Conservation (phyloP, 257 asterid species). For the Solanum arcanum region DNA sequence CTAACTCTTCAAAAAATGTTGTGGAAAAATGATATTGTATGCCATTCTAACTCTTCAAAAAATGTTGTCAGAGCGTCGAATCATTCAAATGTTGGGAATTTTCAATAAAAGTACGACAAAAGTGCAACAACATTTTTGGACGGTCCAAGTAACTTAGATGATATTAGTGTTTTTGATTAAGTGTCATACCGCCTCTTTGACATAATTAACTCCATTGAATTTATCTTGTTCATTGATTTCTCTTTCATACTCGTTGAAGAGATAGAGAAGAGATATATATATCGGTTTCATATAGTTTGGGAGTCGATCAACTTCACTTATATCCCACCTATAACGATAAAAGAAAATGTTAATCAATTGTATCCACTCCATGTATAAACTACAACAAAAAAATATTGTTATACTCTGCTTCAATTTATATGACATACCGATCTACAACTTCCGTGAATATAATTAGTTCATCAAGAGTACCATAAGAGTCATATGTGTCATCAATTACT, state of each 20-base stretch:
- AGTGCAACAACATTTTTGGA: background rate
- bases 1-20: background rate
- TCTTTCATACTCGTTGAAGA: background rate
- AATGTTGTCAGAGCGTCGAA: background rate
- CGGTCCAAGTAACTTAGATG: too few relatives aligned
- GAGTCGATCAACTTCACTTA: background rate
- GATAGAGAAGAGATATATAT: background rate
- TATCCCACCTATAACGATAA: background rate
- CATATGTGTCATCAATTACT: slow-evolving; percentile 7
- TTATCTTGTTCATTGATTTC: background rate
- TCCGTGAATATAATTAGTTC: background rate
- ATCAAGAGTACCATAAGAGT: slow-evolving; percentile 4
- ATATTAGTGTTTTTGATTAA: background rate
- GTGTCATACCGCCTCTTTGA: background rate
- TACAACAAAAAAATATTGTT: background rate
- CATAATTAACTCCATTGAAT: background rate
- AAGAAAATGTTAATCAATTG: background rate
- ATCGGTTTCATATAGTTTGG: background rate
- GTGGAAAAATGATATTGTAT: background rate
- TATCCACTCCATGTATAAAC: background rate
- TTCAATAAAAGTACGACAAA: too few relatives aligned
- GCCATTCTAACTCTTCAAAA: background rate
- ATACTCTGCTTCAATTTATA: too few relatives aligned
- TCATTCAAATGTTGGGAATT: background rate
- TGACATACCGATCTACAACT: background rate